Conservation (phyloP, 2,329 filamentous ascomycete genomes). For the Pezicula rhizophila region DNA sequence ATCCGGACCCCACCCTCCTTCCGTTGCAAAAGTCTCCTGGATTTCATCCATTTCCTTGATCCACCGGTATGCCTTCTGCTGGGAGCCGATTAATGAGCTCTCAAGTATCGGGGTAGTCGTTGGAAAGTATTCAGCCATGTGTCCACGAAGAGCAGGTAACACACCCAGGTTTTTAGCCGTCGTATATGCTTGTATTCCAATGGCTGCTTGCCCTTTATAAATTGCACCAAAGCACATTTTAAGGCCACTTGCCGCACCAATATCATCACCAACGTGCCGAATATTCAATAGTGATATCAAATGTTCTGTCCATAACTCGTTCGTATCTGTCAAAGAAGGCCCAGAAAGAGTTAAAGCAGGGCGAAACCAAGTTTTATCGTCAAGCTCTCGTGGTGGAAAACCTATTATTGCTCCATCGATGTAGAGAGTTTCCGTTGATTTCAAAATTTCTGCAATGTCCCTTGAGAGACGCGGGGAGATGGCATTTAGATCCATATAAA, state of each 20-base stretch:
- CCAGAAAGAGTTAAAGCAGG: neutral
- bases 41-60: constrained; percentile 72
- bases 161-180: neutral
- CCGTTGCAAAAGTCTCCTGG: constrained; percentile 53
- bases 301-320: constrained; percentile 28
- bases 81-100: constrained; percentile 3
- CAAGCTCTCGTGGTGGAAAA: constrained; percentile 13
- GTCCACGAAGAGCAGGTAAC: neutral
- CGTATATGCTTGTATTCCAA: neutral
- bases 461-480: constrained; percentile 43
- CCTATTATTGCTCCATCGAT: constrained; percentile 50
- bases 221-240: constrained; percentile 1
- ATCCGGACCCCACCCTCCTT: constrained; percentile 51
- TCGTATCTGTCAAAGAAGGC: constrained; percentile 32
- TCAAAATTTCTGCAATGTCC: constrained; percentile 32
- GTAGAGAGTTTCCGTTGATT: constrained; percentile 37
- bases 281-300: neutral
- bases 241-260: neutral
- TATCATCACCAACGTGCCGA: neutral
- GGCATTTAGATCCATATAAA: constrained; percentile 58
- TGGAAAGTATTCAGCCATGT: constrained; percentile 7
- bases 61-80: constrained; percentile 66
- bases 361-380: constrained; percentile 5
- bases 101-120: constrained; percentile 1
- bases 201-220: neutral